These are phyloP conservation scores for Lachancea meyersii DNA, from an alignment of 805 yeast species.

Conservation along the genomic window DNA sequence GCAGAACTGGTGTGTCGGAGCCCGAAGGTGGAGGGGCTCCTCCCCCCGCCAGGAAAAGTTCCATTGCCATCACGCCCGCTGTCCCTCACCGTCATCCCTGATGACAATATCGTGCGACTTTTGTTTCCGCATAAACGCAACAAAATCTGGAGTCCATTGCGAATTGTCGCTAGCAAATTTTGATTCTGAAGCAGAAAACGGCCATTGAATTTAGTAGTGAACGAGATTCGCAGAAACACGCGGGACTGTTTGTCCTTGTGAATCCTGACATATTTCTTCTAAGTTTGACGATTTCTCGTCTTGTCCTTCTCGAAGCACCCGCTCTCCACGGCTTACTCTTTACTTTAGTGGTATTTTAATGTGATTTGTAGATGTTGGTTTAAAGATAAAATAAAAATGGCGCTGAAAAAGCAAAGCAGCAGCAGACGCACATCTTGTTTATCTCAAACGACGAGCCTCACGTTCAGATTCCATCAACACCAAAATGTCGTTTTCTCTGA, in stretches of 20 bases:
- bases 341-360: neutral
- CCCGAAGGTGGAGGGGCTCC: neutral
- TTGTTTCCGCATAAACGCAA: slow-evolving; percentile 2
- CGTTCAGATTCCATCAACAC: slow-evolving; percentile 99
- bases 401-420: neutral
- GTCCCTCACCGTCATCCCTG: slow-evolving; percentile 44
- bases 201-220: too few relatives aligned
- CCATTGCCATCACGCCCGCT: slow-evolving; percentile 37
- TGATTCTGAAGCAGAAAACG: too few relatives aligned
- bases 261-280: too few relatives aligned
- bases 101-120: slow-evolving; percentile 3
- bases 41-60: neutral
- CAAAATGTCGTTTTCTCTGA: slow-evolving; percentile 95
- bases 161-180: slow-evolving; percentile 6
- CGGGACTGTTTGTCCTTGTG: too few relatives aligned
- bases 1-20: neutral
- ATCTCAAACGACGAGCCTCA: slow-evolving; percentile 96
- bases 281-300: too few relatives aligned
- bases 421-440: slow-evolving; percentile 23
- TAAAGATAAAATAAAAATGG: slow-evolving; percentile 2
- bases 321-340: too few relatives aligned
- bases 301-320: too few relatives aligned
- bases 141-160: slow-evolving; percentile 9
- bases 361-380: neutral
- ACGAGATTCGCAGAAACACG: too few relatives aligned